Evolutionary conservation across 2,329 filamentous ascomycete genomes (phyloP).

Genomic region (Colletotrichum magnum): DNA sequence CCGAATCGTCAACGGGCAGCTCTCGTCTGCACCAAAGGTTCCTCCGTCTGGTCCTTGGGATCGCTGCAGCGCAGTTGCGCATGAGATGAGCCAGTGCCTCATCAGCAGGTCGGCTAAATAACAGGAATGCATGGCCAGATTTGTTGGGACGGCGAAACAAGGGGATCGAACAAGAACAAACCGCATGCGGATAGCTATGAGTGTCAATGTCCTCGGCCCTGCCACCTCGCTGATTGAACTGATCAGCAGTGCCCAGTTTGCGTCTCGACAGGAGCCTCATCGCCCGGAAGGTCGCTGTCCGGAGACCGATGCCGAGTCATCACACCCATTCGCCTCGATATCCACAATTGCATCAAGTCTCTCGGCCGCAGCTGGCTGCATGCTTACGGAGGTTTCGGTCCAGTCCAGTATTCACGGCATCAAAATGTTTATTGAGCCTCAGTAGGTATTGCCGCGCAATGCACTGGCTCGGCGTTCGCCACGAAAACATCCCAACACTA

Average conservation of each 20-base stretch:
- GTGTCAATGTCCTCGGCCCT: not conserved
- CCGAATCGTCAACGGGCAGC: not conserved
- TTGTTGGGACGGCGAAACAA: constrained; percentile 10
- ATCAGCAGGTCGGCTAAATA: constrained; percentile 11
- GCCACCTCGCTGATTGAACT: constrained; percentile 4
- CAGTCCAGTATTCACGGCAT: not conserved
- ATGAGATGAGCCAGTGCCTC: constrained; percentile 19
- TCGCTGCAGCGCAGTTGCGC: constrained; percentile 6
- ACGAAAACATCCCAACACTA: not conserved
- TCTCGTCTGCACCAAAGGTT: constrained; percentile 19
- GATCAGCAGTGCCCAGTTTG: constrained; percentile 11
- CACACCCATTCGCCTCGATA: constrained; percentile 29
- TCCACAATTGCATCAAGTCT: constrained; percentile 25
- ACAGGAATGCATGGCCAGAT: not conserved
- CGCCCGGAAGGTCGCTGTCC: not conserved
- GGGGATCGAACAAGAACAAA: not conserved
- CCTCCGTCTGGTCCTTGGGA: constrained; percentile 9
- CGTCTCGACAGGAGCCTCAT: constrained; percentile 12
- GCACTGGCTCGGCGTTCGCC: not conserved
- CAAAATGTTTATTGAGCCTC: constrained; percentile 13
- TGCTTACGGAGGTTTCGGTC: constrained; percentile 1
- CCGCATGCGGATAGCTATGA: not conserved
- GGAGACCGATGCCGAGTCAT: constrained; percentile 31
- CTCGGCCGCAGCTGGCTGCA: not conserved
- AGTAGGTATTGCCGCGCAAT: not conserved